Conservation (phyloP, 768 basidiomycete species). For the Filobasidium wieringae region DNA sequence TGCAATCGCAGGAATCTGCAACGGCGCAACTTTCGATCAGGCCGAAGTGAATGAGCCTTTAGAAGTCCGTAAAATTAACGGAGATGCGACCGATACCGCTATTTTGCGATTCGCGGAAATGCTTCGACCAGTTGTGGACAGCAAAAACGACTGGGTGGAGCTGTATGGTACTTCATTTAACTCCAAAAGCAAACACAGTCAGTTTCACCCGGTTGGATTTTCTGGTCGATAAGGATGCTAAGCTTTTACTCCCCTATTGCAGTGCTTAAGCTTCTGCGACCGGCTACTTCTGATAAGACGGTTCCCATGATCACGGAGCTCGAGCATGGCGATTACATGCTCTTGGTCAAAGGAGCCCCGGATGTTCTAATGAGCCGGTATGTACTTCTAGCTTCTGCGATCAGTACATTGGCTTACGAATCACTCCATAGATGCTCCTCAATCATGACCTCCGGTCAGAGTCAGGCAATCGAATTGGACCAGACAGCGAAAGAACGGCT, state of each 20-base stretch:
- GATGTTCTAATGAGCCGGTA: slow-evolving; percentile 39
- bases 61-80: slow-evolving; percentile 38
- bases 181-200: slow-evolving; percentile 48
- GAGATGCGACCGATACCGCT: slow-evolving; percentile 53
- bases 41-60: slow-evolving; percentile 34
- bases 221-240: slow-evolving; percentile 9
- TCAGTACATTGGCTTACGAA: not conserved
- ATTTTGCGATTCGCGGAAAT: slow-evolving; percentile 45
- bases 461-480: slow-evolving; percentile 36
- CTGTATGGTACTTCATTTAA: slow-evolving; percentile 34
- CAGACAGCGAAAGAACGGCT: slow-evolving; percentile 16
- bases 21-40: slow-evolving; percentile 45
- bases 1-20: slow-evolving; percentile 46
- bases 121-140: slow-evolving; percentile 19
- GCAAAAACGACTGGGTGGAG: slow-evolving; percentile 35
- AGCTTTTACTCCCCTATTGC: not conserved
- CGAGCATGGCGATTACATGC: slow-evolving; percentile 27
- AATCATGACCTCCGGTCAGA: slow-evolving; percentile 41
- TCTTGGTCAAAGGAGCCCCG: slow-evolving; percentile 53
- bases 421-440: slow-evolving; percentile 25
- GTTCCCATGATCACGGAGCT: not conserved
- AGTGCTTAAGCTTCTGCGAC: slow-evolving; percentile 4
- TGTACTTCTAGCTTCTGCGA: not conserved
- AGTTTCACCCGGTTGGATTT: not conserved
- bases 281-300: not conserved